Base-by-base conservation (phyloP, 495 filamentous ascomycete genomes). In the Usnea hakonensis region DNA sequence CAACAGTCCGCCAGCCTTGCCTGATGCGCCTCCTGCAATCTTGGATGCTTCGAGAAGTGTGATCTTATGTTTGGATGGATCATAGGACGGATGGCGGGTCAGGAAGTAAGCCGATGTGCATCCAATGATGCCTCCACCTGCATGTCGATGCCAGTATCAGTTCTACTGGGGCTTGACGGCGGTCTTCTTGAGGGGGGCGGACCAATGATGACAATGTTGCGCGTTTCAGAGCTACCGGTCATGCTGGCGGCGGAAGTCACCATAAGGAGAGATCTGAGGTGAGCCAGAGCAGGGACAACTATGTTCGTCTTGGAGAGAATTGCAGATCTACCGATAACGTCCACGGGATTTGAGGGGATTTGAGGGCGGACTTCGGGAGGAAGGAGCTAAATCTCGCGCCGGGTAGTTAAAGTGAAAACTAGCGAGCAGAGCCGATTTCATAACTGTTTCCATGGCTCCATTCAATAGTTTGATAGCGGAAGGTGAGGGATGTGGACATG, bases 91-190 rank as follows among this genome's bases (percentile, higher is more conserved):
- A 74, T 98, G 94, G 64, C 90, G 87, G 2, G 91, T 93, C 17
- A 98, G 78, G 71, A 88, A 97, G 74, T 98, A 98, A 57, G 94
- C 94, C 17, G 90, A 90, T 60, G 90, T 94, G 73, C 86, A 89
- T 68, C 94, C 94, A 69, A 98, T 96, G 60, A 98, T 91, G 70
- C 94, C 94, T 67, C 93, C 94, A 66, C 94, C 93, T 92, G 59
- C 35, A 61, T 62, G 16, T 17, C 13, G 13, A 62, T 61, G 44
- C 41, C 26, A 52, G 16, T 52, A 57, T 67, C 43, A 64, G 62
- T 60, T 54, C 35, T 30, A 32, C 46, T 32, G 11, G 3, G 41
- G 23, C 33, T 57, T 38, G 28, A 56, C 44, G 52, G 23, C 19
- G 50, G 23, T 52, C 13, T 36, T 32, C 17, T 59, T 48, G 43